These are phyloP conservation scores for Physcomitrium patens DNA, from an alignment of 225 moss, liverwort and hornwort genomes.

Conservation along the genomic window DNA sequence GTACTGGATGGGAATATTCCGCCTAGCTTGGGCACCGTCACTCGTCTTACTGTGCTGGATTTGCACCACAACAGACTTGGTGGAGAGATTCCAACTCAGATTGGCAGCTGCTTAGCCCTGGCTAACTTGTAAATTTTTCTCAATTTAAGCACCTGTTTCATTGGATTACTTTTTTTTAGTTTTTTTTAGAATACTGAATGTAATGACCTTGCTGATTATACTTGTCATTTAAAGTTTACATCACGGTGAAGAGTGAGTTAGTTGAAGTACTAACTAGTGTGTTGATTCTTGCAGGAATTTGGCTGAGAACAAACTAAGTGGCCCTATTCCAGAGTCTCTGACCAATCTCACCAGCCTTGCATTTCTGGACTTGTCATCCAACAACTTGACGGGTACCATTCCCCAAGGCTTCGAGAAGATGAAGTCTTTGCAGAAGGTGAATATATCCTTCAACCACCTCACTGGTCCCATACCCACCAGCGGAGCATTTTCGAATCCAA, in stretches of 20 bases:
- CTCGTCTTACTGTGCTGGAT: conserved; percentile 52
- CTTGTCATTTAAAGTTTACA: neutral
- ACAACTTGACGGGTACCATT: conserved; percentile 76
- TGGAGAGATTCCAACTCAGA: conserved; percentile 66
- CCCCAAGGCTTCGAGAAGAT: conserved; percentile 69
- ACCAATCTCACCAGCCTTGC: conserved; percentile 63
- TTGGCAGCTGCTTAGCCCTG: conserved; percentile 82
- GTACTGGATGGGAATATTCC: conserved; percentile 65
- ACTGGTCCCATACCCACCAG: conserved; percentile 77
- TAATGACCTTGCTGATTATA: neutral
- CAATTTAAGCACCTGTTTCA: neutral
- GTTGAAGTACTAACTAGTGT: neutral
- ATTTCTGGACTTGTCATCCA: conserved; percentile 76
- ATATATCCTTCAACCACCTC: conserved; percentile 82
- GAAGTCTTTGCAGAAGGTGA: conserved; percentile 63
- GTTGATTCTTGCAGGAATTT: conserved; percentile 60
- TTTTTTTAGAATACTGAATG: too few species aligned
- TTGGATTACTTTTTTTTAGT: neutral
- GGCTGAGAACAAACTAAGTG: conserved; percentile 73
- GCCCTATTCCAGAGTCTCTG: conserved; percentile 66
- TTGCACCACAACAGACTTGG: conserved; percentile 68
- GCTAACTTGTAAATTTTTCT: conserved; percentile 55
- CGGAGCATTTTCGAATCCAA: conserved; percentile 65
- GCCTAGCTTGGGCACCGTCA: conserved; percentile 58
- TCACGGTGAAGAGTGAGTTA: neutral